phyloP scores from a whole-genome alignment of 768 basidiomycete species.

The Panaeolus cyanescens region DNA sequence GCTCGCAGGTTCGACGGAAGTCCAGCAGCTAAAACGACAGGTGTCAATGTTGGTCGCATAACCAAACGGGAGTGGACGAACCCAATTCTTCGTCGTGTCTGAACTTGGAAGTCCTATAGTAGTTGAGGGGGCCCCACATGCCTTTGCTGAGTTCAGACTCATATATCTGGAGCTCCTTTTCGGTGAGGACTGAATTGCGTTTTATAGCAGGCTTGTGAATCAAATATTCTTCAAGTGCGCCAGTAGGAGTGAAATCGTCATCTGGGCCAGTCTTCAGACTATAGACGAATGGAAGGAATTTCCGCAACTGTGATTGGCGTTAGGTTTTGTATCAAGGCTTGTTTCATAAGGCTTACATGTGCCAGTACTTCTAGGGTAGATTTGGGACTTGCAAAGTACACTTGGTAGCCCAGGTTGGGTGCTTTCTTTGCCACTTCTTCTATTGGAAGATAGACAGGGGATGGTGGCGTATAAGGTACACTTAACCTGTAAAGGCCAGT shows the following conservation, averaged over 20 bases:
- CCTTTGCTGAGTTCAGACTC: conserved; percentile 44
- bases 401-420: conserved; percentile 68
- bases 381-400: conserved; percentile 57
- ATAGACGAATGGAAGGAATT: conserved; percentile 34
- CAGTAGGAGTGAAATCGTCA: conserved; percentile 21
- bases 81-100: conserved; percentile 70
- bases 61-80: conserved; percentile 16
- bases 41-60: conserved; percentile 1
- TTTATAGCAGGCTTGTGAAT: conserved; percentile 11
- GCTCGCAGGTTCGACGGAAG: conserved; percentile 44
- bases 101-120: conserved; percentile 63
- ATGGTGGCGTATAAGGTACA: conserved; percentile 66
- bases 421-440: conserved; percentile 49
- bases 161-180: conserved; percentile 35
- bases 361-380: conserved; percentile 59
- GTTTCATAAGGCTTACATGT: conserved; percentile 40
- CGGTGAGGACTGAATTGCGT: conserved; percentile 24
- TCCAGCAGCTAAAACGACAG: conserved; percentile 34
- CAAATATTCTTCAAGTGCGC: conserved; percentile 29
- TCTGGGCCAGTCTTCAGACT: conserved; percentile 13
- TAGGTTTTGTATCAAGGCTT: not conserved
- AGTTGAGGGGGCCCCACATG: conserved; percentile 76
- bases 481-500: conserved; percentile 50
- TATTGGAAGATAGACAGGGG: conserved; percentile 46
- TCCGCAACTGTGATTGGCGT: conserved; percentile 32